These are phyloP conservation scores for Aspergillus sp. DNA, from an alignment of 2,329 filamentous ascomycete genomes.

Conservation along the genomic window DNA sequence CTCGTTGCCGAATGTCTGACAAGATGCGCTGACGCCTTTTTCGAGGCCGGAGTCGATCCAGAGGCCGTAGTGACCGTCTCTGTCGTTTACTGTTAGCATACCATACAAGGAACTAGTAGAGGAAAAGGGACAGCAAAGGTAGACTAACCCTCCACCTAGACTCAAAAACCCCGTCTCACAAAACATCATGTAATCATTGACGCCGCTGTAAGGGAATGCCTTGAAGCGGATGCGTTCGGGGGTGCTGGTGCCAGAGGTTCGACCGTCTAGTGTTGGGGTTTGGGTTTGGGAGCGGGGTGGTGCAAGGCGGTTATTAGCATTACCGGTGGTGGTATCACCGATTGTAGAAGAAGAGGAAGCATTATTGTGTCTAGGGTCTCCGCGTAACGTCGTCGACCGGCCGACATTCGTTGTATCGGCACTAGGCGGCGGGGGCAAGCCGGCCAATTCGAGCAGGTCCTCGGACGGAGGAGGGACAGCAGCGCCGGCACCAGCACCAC, in stretches of 20 bases:
- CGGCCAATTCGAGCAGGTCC: slow-evolving; percentile 42
- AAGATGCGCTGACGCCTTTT: slow-evolving; percentile 71
- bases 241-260: slow-evolving; percentile 33
- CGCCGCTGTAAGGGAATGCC: slow-evolving; percentile 88
- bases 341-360: not conserved
- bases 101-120: slow-evolving; percentile 15
- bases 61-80: slow-evolving; percentile 79
- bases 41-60: slow-evolving; percentile 87
- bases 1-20: slow-evolving; percentile 92
- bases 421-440: slow-evolving; percentile 61
- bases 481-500: not conserved
- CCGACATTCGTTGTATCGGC: slow-evolving; percentile 54
- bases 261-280: not conserved
- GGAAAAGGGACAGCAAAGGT: not conserved
- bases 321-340: not conserved
- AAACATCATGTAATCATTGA: slow-evolving; percentile 95
- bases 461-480: slow-evolving; percentile 17
- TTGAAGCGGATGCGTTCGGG: slow-evolving; percentile 84
- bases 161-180: slow-evolving; percentile 80
- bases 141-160: slow-evolving; percentile 64
- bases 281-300: not conserved
- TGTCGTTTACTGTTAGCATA: slow-evolving; percentile 6
- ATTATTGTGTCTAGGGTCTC: slow-evolving; percentile 22
- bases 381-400: slow-evolving; percentile 52
- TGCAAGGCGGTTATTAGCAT: slow-evolving; percentile 12